These are phyloP conservation scores for Vitis rupestris DNA, from an alignment of 164 flowering plant genomes.

Conservation along the genomic window DNA sequence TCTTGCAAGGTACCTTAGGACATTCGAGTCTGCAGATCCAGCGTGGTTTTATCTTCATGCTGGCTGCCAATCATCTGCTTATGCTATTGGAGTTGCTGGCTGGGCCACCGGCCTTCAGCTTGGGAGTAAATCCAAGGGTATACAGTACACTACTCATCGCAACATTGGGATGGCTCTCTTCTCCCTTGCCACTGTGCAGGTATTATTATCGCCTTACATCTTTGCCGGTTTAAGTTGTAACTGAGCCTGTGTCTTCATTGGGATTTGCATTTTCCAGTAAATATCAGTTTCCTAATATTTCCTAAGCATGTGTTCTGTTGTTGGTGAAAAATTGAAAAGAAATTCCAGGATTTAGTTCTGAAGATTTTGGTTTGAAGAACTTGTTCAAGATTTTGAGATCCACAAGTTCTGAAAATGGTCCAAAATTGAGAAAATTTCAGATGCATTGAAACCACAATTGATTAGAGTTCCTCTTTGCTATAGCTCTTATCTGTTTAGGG, in stretches of 20 bases:
- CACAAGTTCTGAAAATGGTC: no score
- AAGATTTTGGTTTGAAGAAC: no score
- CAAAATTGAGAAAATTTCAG: no score
- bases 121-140: conserved; percentile 58
- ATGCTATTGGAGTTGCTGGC: conserved; percentile 78
- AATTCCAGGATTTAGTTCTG: no score
- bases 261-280: not conserved
- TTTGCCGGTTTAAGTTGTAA: not conserved
- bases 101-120: conserved; percentile 84
- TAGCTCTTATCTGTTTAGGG: no score
- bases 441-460: no score
- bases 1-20: conserved; percentile 63
- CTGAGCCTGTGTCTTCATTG: not conserved
- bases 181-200: conserved; percentile 76
- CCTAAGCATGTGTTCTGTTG: no score
- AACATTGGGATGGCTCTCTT: conserved; percentile 77
- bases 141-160: conserved; percentile 45
- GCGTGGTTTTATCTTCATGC: conserved; percentile 87
- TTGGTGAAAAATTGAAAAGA: no score
- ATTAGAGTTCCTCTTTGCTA: no score
- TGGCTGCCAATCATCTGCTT: conserved; percentile 62
- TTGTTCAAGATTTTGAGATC: no score
- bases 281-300: not conserved
- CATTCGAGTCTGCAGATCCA: conserved; percentile 63
- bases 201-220: conserved; percentile 15